These are phyloP conservation scores for Naganishia vaughanmartiniae DNA, from an alignment of 768 basidiomycete species.

Conservation along the genomic window DNA sequence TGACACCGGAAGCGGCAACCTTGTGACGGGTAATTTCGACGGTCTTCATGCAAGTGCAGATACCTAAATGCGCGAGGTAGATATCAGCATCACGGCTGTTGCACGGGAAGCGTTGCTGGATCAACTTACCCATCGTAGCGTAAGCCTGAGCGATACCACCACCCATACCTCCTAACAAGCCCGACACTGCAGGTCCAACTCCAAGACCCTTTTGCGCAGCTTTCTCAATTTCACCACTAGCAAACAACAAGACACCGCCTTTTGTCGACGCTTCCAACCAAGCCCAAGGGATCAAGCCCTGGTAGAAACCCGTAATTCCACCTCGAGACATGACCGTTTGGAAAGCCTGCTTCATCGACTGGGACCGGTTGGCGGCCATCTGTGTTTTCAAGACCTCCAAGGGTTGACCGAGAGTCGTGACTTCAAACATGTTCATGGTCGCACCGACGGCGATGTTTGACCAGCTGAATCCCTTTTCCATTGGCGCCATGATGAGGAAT, in stretches of 20 bases:
- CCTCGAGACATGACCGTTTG: slow-evolving; percentile 87
- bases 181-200: slow-evolving; percentile 74
- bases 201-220: slow-evolving; percentile 62
- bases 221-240: slow-evolving; percentile 90
- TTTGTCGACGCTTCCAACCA: slow-evolving; percentile 99
- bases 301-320: slow-evolving; percentile 85
- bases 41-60: slow-evolving; percentile 99
- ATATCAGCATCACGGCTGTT: background rate
- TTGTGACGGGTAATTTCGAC: slow-evolving; percentile 88
- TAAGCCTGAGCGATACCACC: slow-evolving; percentile 98
- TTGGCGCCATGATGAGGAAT: slow-evolving; percentile 59
- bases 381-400: slow-evolving; percentile 98
- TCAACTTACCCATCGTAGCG: slow-evolving; percentile 92
- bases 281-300: slow-evolving; percentile 99
- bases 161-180: slow-evolving; percentile 92
- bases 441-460: slow-evolving; percentile 54
- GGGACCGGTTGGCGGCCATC: slow-evolving; percentile 94
- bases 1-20: slow-evolving; percentile 74
- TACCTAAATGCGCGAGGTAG: slow-evolving; percentile 59
- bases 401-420: slow-evolving; percentile 96
- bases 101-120: background rate
- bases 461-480: slow-evolving; percentile 53
- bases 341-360: slow-evolving; percentile 83
- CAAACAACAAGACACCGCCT: slow-evolving; percentile 91
- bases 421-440: slow-evolving; percentile 56